Percentiles rank a stretch among this genome's conserved stretches.
These are phyloP conservation scores for Aspergillus sp. DNA, from an alignment of 2,329 filamentous ascomycete species.

Conservation along the genomic window DNA sequence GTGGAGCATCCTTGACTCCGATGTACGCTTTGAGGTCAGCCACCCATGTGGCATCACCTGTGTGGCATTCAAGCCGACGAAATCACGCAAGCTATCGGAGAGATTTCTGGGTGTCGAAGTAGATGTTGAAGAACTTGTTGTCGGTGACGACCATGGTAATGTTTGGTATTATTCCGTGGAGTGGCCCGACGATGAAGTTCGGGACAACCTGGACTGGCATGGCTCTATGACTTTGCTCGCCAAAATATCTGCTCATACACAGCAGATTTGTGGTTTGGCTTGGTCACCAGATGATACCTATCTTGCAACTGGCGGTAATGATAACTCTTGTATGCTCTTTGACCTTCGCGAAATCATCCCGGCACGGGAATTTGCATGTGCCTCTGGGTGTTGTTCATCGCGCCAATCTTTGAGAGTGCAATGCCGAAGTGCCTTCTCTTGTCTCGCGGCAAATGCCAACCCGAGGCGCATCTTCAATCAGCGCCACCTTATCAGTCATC, in stretches of 20 bases:
- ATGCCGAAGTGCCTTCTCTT: constrained; percentile 16
- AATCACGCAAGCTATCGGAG: constrained; percentile 47
- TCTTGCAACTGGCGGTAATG: constrained; percentile 87
- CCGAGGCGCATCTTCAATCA: constrained; percentile 18
- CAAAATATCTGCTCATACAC: constrained; percentile 71
- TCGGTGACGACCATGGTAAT: constrained; percentile 77
- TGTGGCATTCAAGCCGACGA: constrained; percentile 71
- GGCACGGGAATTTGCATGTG: constrained; percentile 7
- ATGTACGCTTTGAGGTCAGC: constrained; percentile 68
- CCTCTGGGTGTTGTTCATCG: constrained; percentile 6
- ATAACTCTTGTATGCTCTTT: constrained; percentile 83
- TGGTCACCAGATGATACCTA: constrained; percentile 73
- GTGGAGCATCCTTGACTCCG: constrained; percentile 64
- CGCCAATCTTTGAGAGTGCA: constrained; percentile 8
- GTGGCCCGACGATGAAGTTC: constrained; percentile 59
- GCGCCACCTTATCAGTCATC: constrained; percentile 16
- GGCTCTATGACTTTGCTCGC: constrained; percentile 74
- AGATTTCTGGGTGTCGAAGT: constrained; percentile 48
- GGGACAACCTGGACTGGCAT: constrained; percentile 68
- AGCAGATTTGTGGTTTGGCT: constrained; percentile 89
- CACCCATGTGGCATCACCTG: constrained; percentile 72
- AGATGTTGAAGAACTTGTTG: constrained; percentile 74
- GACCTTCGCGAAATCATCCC: constrained; percentile 56
- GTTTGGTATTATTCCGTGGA: constrained; percentile 88
- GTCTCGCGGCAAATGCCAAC: constrained; percentile 11